Evolutionary conservation across 352 stramenopile species (phyloP).

Genomic region (Stramenopiles sp.): DNA sequence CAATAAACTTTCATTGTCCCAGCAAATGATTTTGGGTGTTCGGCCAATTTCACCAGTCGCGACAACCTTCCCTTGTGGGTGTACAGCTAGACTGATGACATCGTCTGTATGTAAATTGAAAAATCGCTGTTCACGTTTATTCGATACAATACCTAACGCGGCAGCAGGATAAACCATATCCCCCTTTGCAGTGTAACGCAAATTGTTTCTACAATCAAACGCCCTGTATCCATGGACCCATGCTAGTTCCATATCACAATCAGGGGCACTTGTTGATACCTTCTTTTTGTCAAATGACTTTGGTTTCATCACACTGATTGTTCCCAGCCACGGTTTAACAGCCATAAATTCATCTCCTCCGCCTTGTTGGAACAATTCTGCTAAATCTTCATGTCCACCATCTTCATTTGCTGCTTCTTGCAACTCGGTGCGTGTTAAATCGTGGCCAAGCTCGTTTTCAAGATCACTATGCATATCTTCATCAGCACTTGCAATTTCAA

Average conservation of each 20-base stretch:
- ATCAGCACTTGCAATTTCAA: no score
- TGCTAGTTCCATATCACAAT: background rate
- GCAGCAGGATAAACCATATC: slow-evolving; percentile 12
- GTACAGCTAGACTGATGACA: background rate
- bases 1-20: background rate
- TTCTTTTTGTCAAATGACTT: slow-evolving; percentile 3
- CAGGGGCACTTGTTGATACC: background rate
- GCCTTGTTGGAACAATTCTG: slow-evolving; percentile 9
- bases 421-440: no score
- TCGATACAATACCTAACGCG: slow-evolving; percentile 14
- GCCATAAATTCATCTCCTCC: slow-evolving; percentile 40
- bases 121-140: background rate
- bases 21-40: background rate
- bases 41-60: background rate
- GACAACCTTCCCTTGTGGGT: background rate
- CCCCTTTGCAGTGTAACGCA: background rate
- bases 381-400: slow-evolving; percentile 29
- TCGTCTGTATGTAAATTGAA: background rate
- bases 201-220: background rate
- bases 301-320: slow-evolving; percentile 45
- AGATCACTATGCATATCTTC: no score
- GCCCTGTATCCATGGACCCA: background rate
- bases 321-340: slow-evolving; percentile 58
- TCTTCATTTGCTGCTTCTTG: slow-evolving; percentile 21
- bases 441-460: no score